Evolutionary conservation across 371 early-diverging fungal species (phyloP), one percentile per base, ranked within the genome.

Genomic region (Mucor lusitanicus): DNA sequence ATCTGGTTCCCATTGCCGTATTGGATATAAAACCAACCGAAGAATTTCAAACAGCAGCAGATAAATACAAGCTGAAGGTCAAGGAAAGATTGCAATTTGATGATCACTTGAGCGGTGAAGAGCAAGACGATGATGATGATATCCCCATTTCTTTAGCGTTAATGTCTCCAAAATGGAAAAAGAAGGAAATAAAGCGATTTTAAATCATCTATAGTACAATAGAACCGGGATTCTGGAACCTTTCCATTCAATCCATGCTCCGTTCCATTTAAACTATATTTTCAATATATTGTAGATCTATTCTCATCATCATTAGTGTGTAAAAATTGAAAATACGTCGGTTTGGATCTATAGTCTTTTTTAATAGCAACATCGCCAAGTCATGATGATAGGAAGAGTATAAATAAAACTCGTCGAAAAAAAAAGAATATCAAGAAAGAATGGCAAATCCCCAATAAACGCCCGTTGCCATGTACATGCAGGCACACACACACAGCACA

Each of bases 21-120:
- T 44, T 69, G 12, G 56, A 35, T 35, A 40, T 30, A 37, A 56
- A 27, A 19, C 30, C 35, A 21, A 25, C 46, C 21, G 64, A 69
- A 28, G 64, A 71, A 15, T 74, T 65, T 46, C 67, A 69, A 25
- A 67, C 76, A 1, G 76, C 76, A 9, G 76, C 76, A 8, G 76
- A 69, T 39, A 75, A 75, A 32, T 75, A 75, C n/a, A 75, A 75
- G 46, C 70, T 69, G 63, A 69, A 63, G 46, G 76, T 75, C 12
- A 69, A 70, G 28, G 73, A 75, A 35, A 63, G 72, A 17, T 25
- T 75, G 12, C 72, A 69, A 17, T 27, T 69, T 12, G 68, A 72
- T 19, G 40, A 40, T 5, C 17, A 40, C 4, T 17, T 9, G 11
- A 60, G 69, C 1, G 65, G 55, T 17, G 66, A 60, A 17, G 55